phyloP scores from a whole-genome alignment of 2,329 filamentous ascomycete genomes.

The Bipolaris sorokiniana region DNA sequence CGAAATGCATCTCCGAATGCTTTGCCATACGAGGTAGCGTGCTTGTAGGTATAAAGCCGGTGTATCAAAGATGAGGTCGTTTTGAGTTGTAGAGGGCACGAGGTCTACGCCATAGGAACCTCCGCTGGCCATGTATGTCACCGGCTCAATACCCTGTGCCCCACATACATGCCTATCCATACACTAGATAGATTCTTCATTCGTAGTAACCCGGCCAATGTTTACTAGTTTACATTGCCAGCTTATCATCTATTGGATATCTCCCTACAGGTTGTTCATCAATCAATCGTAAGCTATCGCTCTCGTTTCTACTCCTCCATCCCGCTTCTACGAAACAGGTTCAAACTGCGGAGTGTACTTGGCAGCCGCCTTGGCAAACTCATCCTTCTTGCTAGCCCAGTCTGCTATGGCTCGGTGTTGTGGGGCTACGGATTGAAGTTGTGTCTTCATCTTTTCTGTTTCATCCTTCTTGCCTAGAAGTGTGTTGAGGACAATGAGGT shows the following conservation, averaged over 20 bases:
- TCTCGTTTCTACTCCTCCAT: not conserved
- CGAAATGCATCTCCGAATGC: not conserved
- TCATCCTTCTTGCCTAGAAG: slow-evolving; percentile 72
- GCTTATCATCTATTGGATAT: not conserved
- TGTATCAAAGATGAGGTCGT: not conserved
- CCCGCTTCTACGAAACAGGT: slow-evolving; percentile 33
- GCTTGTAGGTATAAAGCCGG: not conserved
- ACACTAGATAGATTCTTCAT: not conserved
- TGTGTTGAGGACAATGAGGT: slow-evolving; percentile 78
- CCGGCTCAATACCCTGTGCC: not conserved
- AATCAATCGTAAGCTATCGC: not conserved
- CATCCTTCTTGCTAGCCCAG: slow-evolving; percentile 80
- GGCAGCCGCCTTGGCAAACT: slow-evolving; percentile 83
- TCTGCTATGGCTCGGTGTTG: slow-evolving; percentile 75
- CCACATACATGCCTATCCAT: not conserved
- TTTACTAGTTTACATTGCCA: slow-evolving; percentile 2
- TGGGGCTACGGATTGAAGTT: slow-evolving; percentile 64
- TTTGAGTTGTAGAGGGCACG: not conserved
- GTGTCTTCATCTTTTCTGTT: slow-evolving; percentile 60
- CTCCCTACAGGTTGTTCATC: not conserved
- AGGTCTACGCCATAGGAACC: not conserved
- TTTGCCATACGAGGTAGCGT: not conserved
- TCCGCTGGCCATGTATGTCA: not conserved
- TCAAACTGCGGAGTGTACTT: slow-evolving; percentile 88
- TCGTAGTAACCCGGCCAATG: not conserved